Evolutionary conservation across 257 asterid species (phyloP).

Genomic region (Nicotiana knightiana): DNA sequence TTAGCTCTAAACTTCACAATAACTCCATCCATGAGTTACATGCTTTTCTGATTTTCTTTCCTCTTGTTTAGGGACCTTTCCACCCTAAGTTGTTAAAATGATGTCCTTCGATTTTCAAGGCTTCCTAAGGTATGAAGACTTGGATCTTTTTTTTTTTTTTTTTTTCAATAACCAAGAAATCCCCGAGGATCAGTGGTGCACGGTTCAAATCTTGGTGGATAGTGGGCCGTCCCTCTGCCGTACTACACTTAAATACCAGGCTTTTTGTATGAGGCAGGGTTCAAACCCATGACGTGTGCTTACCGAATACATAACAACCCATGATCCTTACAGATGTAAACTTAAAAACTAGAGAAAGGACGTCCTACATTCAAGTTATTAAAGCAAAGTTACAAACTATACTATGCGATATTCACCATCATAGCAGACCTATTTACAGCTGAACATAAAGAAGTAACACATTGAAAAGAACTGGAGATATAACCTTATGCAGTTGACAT

Average conservation of each 20-base stretch:
- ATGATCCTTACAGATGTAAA: neutral
- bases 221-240: too few relatives aligned
- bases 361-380: neutral
- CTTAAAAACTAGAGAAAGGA: conserved; percentile 1
- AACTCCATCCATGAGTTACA: neutral
- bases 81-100: neutral
- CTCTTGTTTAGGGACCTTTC: neutral
- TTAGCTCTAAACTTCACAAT: neutral
- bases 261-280: too few relatives aligned
- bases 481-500: neutral
- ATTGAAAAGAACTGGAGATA: neutral
- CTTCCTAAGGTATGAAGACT: neutral
- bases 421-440: neutral
- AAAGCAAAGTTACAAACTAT: neutral
- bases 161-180: too few relatives aligned
- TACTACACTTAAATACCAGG: too few relatives aligned
- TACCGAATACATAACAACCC: too few relatives aligned
- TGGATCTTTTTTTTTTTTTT: neutral
- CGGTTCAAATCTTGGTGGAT: too few relatives aligned
- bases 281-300: too few relatives aligned
- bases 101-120: neutral
- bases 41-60: neutral
- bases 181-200: too few relatives aligned
- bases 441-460: neutral
- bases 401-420: neutral